Evolutionary conservation across 2,329 filamentous ascomycete genomes (phyloP), one percentile per base, ranked within the genome.

Genomic region (Cytospora schulzeri): DNA sequence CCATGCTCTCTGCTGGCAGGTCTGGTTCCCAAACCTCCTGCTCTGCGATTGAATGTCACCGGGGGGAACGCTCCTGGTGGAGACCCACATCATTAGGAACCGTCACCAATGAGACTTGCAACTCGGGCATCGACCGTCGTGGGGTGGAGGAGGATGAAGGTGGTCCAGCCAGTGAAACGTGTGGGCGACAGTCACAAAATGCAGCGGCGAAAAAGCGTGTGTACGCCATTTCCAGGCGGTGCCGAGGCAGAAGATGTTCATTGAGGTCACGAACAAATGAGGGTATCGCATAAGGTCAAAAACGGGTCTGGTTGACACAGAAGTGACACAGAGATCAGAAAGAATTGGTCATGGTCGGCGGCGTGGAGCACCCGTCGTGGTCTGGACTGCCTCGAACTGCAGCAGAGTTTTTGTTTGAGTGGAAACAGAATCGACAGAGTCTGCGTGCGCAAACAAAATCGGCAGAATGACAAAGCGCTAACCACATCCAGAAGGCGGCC

Each of bases 401-500:
- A 22, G 45, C 45, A 48, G n/a, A 48, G 45, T 24, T 48, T 48
- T 48, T 22, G 11, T 11, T 45, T 45, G 45, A 48, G 45, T 48
- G 45, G 45, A 3, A 9, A 22, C 22, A 4, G 19, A 24, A 22
- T 12, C 11, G 19, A 12, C 8, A 48, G 11, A 24, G 7, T 24
- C 22, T 48, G 45, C 45, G 8, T 2, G n/a, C n/a, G n/a, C n/a
- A 48, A 19, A 48, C 3, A 12, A 48, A 12, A 24, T 48, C n/a
- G 45, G 11, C n/a, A 57, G 38, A 52, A 52, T 22, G 48, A 28
- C 48, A 29, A 19, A 24, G 22, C 9, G 29, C 48, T 33, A 50
- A 8, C 33, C 4, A 9, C 29, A 31, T 9, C n/a, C 3, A 6
- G 63, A 48, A 56, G 38, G 63, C 63, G 63, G 63, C 17, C 31